Evolutionary conservation across 106 monocot genomes (phyloP).

Genomic region (Vanilla planifolia): DNA sequence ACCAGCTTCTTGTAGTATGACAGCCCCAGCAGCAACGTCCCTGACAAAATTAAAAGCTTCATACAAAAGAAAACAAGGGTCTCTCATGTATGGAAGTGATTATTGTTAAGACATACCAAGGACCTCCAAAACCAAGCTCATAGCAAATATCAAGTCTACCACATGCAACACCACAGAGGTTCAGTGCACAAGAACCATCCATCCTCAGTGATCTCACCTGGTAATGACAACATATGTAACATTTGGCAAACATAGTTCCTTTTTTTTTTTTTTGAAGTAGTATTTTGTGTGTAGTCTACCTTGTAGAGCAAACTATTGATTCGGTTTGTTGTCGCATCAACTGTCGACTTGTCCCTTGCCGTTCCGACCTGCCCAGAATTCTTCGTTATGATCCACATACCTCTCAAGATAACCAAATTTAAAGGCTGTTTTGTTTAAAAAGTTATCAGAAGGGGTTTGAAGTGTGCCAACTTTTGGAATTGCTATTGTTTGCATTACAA

Average conservation of each 20-base stretch:
- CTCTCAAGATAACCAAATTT: neutral
- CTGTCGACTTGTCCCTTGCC: conserved; percentile 61
- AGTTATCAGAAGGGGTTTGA: too few species aligned
- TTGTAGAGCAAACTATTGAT: conserved; percentile 82
- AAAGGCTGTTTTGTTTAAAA: too few species aligned
- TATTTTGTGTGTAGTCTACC: conserved; percentile 28
- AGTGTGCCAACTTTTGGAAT: too few species aligned
- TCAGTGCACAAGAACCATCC: conserved; percentile 78
- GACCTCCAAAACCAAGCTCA: conserved; percentile 89
- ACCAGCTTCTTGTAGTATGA: conserved; percentile 87
- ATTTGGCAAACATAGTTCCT: neutral
- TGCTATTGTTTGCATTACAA: too few species aligned
- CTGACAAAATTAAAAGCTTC: conserved; percentile 15
- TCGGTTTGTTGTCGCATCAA: conserved; percentile 77
- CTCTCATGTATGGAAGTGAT: neutral
- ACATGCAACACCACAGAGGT: conserved; percentile 82
- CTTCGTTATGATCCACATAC: neutral
- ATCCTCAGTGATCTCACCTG: conserved; percentile 21
- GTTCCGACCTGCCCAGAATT: conserved; percentile 61
- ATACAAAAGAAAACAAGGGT: neutral
- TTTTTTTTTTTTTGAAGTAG: neutral
- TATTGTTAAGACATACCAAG: conserved; percentile 46
- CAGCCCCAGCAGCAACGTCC: conserved; percentile 87
- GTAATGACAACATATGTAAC: neutral
- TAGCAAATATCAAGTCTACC: conserved; percentile 86